Base-by-base conservation (phyloP, 106 monocot genomes). In the Acanthochlamys bracteata region DNA sequence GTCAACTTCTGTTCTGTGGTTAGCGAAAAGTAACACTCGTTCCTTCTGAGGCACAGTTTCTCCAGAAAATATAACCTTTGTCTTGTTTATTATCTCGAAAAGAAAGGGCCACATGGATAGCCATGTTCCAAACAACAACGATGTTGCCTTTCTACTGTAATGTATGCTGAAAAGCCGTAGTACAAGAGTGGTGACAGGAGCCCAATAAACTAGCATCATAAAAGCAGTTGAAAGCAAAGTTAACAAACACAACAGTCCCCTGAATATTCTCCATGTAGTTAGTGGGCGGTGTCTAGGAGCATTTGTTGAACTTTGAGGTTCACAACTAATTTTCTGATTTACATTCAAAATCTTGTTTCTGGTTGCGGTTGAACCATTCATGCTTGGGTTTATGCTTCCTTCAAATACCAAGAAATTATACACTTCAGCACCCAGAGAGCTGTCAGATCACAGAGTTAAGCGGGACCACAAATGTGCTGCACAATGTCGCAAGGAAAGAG, bases 1-100 rank as follows among this genome's bases (percentile, higher is more conserved):
- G 33, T 96, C 95, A 68, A 96, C 95, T 67, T 98, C 91, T 14
- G 91, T 98, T 81, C 91, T 91, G 63, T 98, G 96, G 69, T 98
- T 98, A 47, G 91, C 75, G 60, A 98, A 72, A 10, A 98, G 71
- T 23, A 98, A 63, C 11, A 83, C 88, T 49, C 85, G 68, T 60
- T 72, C 79, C 25, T 83, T 78, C 59, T 49, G 55, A 21, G 88
- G 85, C 15, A 91, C 69, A 27, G 25, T 61, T 67, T 91, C 82
- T 39, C 91, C 90, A 59, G 91, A 85, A 66, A 96, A 91, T 59
- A 98, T 40, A 39, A 98, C 84, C 25, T 83, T 91, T 4, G 96
- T 98, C 51, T 76, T 85, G 49, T 98, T 98, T 61, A 98, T 82
- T 65, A 85, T 98, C 82, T 98, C 91, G 47, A 91, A 98, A 41